Evolutionary conservation across 257 asterid species (phyloP).

Genomic region (Solanum virginianum): DNA sequence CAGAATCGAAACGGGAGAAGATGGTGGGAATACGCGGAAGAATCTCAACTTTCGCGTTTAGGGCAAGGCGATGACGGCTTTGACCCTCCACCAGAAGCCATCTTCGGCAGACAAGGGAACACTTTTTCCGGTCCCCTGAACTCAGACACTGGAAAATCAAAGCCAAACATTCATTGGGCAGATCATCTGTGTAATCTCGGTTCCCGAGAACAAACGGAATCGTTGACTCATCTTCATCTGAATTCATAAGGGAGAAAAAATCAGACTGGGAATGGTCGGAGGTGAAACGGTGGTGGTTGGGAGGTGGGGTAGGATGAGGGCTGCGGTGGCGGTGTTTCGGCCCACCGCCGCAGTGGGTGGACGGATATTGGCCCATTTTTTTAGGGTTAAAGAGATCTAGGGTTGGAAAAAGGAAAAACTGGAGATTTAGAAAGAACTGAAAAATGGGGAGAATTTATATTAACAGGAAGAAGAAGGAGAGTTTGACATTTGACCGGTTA

Average conservation of each 20-base stretch:
- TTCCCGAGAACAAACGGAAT: not conserved
- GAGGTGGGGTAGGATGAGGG: not conserved
- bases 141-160: conserved; percentile 55
- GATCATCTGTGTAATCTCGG: conserved; percentile 32
- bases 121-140: conserved; percentile 56
- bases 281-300: not conserved
- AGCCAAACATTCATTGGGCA: conserved; percentile 77
- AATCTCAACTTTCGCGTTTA: conserved; percentile 37
- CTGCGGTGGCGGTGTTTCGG: not conserved
- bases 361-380: conserved; percentile 21
- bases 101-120: conserved; percentile 58
- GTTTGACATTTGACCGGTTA: conserved; percentile 11
- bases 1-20: conserved; percentile 56
- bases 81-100: conserved; percentile 73
- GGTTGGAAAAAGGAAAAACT: not conserved
- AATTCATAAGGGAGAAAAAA: conserved; percentile 1
- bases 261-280: conserved; percentile 3
- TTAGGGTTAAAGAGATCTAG: not conserved
- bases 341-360: conserved; percentile 13
- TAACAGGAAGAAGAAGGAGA: not conserved
- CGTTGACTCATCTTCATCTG: conserved; percentile 9
- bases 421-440: not conserved
- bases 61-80: conserved; percentile 60
- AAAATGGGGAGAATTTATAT: not conserved
- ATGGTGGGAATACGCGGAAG: conserved; percentile 21